Evolutionary conservation across 2,329 filamentous ascomycete genomes (phyloP), one percentile per base, ranked within the genome.

Genomic region (Trichoderma sp.): DNA sequence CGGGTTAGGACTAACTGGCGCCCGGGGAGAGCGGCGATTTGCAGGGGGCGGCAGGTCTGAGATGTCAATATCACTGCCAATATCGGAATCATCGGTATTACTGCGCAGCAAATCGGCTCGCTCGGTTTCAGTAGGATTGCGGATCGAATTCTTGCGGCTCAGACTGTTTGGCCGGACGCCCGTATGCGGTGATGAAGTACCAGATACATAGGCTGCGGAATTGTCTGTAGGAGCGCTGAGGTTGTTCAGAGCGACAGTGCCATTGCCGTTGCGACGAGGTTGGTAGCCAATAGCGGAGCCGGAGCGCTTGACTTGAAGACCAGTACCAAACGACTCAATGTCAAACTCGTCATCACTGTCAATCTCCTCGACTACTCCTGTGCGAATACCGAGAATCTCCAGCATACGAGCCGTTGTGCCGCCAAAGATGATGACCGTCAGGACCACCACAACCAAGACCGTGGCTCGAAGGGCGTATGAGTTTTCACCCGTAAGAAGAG

Each of bases 271-370:
- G 76, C 87, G 87, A 72, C 92, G 91, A 18, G 95, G 94, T 5
- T 87, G 93, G 81, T 95, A 95, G 27, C 95, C 95, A 74, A 97
- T 91, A 16, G 90, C 94, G 29, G 89, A 90, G 68, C 93, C 93
- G 45, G 93, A 91, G 78, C 94, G 93, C 82, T 97, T 97, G 79
- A 93, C 92, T 80, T 95, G 97, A 8, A 93, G 91, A 12, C 93
- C 93, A 29, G 90, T 89, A 21, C 90, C 90, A 69, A 93, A 91
- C 14, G 88, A 86, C 83, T 98, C 97, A 77, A 98, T 99, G 82
- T 99, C 97, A 80, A 99, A 99, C 83, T 99, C 97, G 82, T 99
- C 97, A 82, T 99, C 97, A 62, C 95, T 98, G 82, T 99, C 97
- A 62, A 97, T 94, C 83, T 99, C 97, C 80, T 99, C 97, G 0